A percentile compares a stretch with the other conserved stretches of the same genome.
Conservation (phyloP, 2,329 filamentous ascomycete genomes). For the Cercospora janseana region DNA sequence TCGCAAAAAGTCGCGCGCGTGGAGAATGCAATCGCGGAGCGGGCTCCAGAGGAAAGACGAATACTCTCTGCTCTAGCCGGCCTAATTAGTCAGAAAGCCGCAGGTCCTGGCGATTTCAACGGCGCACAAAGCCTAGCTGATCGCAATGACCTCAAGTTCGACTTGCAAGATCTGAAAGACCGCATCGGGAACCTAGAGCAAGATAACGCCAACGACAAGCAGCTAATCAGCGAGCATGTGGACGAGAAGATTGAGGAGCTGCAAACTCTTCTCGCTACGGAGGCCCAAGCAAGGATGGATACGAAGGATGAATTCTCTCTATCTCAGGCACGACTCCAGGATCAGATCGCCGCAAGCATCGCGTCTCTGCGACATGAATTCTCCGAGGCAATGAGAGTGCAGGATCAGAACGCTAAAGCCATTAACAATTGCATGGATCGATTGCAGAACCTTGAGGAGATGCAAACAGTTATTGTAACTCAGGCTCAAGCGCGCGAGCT, state of each 20-base stretch:
- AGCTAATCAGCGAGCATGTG: background rate
- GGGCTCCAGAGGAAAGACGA: background rate
- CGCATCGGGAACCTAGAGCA: background rate
- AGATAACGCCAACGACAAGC: background rate
- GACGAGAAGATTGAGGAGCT: background rate
- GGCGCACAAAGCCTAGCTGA: background rate
- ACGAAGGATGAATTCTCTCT: background rate
- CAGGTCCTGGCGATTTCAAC: background rate
- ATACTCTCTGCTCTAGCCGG: background rate
- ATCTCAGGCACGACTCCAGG: background rate
- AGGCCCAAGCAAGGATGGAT: too few relatives aligned
- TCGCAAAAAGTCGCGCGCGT: conserved; percentile 2
- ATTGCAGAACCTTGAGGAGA: conserved; percentile 1
- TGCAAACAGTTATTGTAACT: background rate
- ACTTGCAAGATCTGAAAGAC: too few relatives aligned
- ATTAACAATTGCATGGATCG: conserved; percentile 12
- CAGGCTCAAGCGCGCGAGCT: background rate
- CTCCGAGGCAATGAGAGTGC: conserved; percentile 1
- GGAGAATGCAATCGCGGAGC: conserved; percentile 1
- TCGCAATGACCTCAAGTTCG: too few relatives aligned
- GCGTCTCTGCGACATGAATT: background rate
- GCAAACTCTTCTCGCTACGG: background rate
- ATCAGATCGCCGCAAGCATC: background rate
- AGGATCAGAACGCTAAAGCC: background rate
- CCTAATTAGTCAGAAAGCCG: conserved; percentile 1